Evolutionary conservation across 2,329 filamentous ascomycete genomes (phyloP), one percentile per base, ranked within the genome.

Genomic region (Colletotrichum liriopes): DNA sequence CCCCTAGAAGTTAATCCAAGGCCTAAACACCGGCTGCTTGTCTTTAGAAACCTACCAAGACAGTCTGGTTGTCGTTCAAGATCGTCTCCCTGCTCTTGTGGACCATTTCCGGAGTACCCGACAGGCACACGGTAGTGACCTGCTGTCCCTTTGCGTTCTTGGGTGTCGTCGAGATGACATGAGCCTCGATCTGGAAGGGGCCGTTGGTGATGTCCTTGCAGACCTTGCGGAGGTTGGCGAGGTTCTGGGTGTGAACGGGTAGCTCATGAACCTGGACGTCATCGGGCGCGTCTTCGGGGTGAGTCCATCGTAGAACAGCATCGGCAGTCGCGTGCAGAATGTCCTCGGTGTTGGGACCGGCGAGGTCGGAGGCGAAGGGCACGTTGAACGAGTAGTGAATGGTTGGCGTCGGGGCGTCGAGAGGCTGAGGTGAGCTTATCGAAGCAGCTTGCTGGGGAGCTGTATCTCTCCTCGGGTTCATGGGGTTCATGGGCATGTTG

Each of bases 301-400:
- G 96, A 62, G 94, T 96, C 96, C 96, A 99, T 81, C 94, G 92
- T 76, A 96, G 90, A 75, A 97, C 92, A 73, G 96, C 95, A 77
- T 94, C 93, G 70, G 92, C 91, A 75, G 94, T 98, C 75, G 96
- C 95, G 84, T 98, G 96, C 73, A 98, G 90, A 78, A 99, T 94
- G 83, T 98, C 95, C 82, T 98, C 95, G 76, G 93, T 93, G 79
- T 98, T 95, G 75, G 96, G 96, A 43, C 96, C 96, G 74, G 94
- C 90, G 73, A 99, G 91, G 78, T 96, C 96, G 75, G 94, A 97
- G 77, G 95, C 92, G 84, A 98, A 98, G 73, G 96, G 96, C 60
- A 99, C 93, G 81, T 98, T 98, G 91, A 99, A 98, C 75, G 94
- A 96, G 82, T 98, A 93, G 83, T 97, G 94, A 83, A 98, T 94